A percentile compares a stretch with the other conserved stretches of the same genome.
Evolutionary conservation across 116 monocot genomes (phyloP).

Genomic region (Posidonia oceanica): DNA sequence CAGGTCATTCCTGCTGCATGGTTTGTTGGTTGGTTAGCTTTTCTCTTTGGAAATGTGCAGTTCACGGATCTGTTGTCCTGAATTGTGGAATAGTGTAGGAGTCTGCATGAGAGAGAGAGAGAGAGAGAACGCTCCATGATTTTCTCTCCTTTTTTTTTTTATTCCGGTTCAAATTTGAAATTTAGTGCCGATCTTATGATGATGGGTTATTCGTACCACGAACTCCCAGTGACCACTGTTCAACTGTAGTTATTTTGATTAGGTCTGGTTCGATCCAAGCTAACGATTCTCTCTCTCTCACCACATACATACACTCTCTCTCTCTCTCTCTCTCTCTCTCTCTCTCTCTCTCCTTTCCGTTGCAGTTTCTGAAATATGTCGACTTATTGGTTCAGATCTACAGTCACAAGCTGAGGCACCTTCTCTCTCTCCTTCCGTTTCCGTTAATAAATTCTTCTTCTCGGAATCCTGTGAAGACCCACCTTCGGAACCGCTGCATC

Average conservation of each 20-base stretch:
- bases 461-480: constrained; percentile 32
- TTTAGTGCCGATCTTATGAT: not conserved
- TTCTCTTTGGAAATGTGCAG: not conserved
- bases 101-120: not conserved
- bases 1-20: too few species aligned
- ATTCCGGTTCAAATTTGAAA: not conserved
- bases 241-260: too few species aligned
- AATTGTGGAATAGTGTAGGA: not conserved
- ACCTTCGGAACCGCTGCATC: constrained; percentile 56
- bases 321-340: too few species aligned
- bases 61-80: constrained; percentile 15
- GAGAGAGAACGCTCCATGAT: too few species aligned
- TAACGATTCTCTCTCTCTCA: too few species aligned
- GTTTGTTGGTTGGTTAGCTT: not conserved
- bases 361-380: not conserved
- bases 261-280: too few species aligned
- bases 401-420: not conserved
- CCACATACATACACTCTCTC: too few species aligned
- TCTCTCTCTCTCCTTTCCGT: too few species aligned
- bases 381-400: constrained; percentile 1
- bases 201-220: too few species aligned
- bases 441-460: constrained; percentile 5
- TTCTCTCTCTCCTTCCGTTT: not conserved
- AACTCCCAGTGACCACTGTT: too few species aligned
- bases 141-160: too few species aligned